Conservation (phyloP, 306 rosid genomes). For the Cicer cuneatum region DNA sequence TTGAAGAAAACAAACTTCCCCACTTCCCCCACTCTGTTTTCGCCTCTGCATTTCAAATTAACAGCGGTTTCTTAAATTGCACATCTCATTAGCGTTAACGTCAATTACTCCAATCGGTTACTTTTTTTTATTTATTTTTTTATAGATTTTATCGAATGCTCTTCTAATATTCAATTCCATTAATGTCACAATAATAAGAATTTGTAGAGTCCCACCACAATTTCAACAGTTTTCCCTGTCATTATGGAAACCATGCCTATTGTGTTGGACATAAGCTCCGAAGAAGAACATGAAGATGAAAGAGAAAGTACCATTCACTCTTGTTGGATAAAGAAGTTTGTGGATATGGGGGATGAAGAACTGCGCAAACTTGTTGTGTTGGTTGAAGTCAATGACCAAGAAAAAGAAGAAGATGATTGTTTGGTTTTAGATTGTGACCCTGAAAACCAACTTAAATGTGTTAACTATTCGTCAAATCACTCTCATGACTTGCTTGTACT, state of each 20-base stretch:
- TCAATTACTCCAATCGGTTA: too few species aligned
- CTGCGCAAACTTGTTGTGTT: constrained; percentile 49
- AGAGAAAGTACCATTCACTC: neutral
- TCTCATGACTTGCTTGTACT: constrained; percentile 75
- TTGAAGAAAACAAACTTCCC: too few species aligned
- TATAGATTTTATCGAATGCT: too few species aligned
- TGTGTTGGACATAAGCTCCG: constrained; percentile 65
- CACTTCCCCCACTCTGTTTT: too few species aligned
- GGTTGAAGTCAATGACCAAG: constrained; percentile 47
- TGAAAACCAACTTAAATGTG: constrained; percentile 43
- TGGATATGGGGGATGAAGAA: constrained; percentile 45
- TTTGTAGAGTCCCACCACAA: too few species aligned
- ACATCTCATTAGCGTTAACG: too few species aligned
- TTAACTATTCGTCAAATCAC: constrained; percentile 34
- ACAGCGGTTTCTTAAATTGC: too few species aligned
- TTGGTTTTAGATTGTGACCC: constrained; percentile 68
- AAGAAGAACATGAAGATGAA: constrained; percentile 40
- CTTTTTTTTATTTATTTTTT: too few species aligned
- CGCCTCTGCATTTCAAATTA: too few species aligned
- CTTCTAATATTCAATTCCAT: constrained; percentile 17
- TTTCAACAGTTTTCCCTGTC: too few species aligned
- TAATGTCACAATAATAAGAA: too few species aligned
- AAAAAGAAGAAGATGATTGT: constrained; percentile 60
- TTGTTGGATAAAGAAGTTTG: constrained; percentile 57
- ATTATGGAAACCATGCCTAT: constrained; percentile 46